Evolutionary conservation across 345 rosid genomes (phyloP), one percentile per base, ranked within the genome.

Genomic region (Bretschneidera sinensis): DNA sequence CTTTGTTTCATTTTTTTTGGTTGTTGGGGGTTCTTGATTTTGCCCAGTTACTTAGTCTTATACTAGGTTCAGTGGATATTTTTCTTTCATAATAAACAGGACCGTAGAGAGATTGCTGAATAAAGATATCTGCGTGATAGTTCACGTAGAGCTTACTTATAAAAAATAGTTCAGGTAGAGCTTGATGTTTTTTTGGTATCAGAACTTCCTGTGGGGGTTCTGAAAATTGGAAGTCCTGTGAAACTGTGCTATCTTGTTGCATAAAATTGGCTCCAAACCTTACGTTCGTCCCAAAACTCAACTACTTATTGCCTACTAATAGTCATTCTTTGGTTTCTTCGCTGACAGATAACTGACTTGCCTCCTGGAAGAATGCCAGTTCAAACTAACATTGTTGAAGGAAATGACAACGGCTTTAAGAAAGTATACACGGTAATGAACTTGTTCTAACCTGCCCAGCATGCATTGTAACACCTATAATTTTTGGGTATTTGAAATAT

Each of bases 291-390:
- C 52, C 21, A n/a, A 17, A 20, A 48, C 22, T n/a, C 20, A 48
- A 48, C 20, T 48, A 2, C 52, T 17, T 48, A 20, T 48, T 14
- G 13, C 21, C 39, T 34, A 60, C 48, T 68, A 53, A 10, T 43
- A 43, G 43, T 34, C 43, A 43, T 65, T 71, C 62, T 59, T 24
- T 31, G 48, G 22, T 69, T 66, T 10, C 53, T 59, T 17, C 18
- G 28, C 62, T 76, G 63, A 57, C 86, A 89, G 98, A 92, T 94
- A 64, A 94, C 90, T 64, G 92, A 78, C 76, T 72, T 94, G 74
- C 99, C 97, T 69, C 86, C 95, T 19, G 99, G 99, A 74, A 85
- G 99, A 74, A 72, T 76, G 66, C 97, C 97, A 8, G 87, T 90
- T 69, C 88, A 90, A 73, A 94, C 97, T 14, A 68, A 71, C 60